Evolutionary conservation across 225 moss, liverwort and hornwort genomes (phyloP), one percentile per base, ranked within the genome.

Genomic region (Ulota crispa): DNA sequence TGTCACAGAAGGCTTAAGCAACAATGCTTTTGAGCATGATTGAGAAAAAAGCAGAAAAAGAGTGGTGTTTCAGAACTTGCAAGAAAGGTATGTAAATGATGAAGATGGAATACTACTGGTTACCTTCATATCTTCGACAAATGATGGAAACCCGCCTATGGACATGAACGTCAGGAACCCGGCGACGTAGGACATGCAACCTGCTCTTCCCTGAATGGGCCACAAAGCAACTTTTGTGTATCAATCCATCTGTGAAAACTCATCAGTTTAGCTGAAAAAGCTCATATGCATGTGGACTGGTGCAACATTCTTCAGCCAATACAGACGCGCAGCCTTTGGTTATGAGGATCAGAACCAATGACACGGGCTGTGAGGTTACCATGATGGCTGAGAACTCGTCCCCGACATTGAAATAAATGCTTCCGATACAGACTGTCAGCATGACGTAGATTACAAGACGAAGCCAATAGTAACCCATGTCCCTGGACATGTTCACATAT

Each of bases 401-500:
- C 36, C 97, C 97, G 6, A 97, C 89, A 42, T 91, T 87, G 86
- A 92, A 92, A 83, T 92, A 97, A 39, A 97, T 94, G 39, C 92
- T 94, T 15, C 97, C 97, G 24, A 97, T 97, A 89, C 93, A 95
- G 41, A 93, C 56, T 52, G 89, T 87, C 16, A 97, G 91, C 78
- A 89, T 84, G 52, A 95, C 84, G 26, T 97, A 97, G 36, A 97
- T 93, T 21, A 90, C 94, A 26, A 97, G 90, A 20, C 97, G 95
- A 31, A 97, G 91, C 97, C 97, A 97, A 69, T 97, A 97, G 89
- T 97, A 97, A 0, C 97, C 97, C 81, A 97, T 93, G 69, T 97
- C 97, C 87, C 97, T 78, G 8, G 94, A 94, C 97, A 97, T 97
- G 52, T 97, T 97, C 27, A 94, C 89, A 27, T 87, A 97, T 9